Conservation (phyloP, 441 rosid species). For the Corymbia calophylla region DNA sequence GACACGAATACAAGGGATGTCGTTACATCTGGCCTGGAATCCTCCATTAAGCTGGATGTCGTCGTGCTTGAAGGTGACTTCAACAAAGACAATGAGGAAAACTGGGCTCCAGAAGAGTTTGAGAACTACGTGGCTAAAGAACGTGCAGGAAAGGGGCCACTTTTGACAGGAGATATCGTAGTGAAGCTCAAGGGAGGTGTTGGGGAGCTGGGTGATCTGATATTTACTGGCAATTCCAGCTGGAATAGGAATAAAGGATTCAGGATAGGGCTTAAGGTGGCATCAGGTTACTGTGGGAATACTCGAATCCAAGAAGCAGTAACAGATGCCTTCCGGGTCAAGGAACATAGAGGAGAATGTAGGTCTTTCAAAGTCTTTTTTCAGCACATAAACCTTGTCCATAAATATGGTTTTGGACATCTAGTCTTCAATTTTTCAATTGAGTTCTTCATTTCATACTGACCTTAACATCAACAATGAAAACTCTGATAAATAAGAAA, state of each 20-base stretch:
- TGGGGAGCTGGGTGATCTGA: not conserved
- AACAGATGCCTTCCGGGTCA: not conserved
- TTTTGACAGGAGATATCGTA: not conserved
- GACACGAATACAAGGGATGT: not conserved
- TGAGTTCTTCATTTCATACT: too few species aligned
- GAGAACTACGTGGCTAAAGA: not conserved
- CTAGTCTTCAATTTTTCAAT: too few species aligned
- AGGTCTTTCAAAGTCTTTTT: not conserved
- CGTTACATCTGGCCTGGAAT: not conserved
- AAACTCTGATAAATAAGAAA: too few species aligned
- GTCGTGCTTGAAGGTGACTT: not conserved
- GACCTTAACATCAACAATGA: too few species aligned
- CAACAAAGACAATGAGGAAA: not conserved
- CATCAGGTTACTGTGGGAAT: accelerated
- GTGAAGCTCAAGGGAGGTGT: not conserved
- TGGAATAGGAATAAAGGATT: not conserved
- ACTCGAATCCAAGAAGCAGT: not conserved
- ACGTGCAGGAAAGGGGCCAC: not conserved
- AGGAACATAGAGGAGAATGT: not conserved
- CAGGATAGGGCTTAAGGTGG: not conserved
- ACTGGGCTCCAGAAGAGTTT: not conserved
- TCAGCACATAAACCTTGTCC: accelerated
- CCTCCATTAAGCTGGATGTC: not conserved
- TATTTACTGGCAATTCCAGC: not conserved
- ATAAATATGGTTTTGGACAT: not conserved